Conservation (phyloP, 805 yeast species). For the Kodamaea nitidulidarum region DNA sequence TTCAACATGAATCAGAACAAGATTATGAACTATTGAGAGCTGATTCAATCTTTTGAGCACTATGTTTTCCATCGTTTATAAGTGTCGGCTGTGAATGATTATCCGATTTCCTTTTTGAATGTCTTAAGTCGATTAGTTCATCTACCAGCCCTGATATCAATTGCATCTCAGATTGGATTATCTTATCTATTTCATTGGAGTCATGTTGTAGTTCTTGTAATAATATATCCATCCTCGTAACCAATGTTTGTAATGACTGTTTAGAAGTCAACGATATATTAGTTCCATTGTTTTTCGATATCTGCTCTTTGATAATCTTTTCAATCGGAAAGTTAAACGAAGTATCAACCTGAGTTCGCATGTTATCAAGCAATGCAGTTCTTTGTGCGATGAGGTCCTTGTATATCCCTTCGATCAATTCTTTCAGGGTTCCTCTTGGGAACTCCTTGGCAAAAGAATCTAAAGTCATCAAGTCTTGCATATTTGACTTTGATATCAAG, state of each 20-base stretch:
- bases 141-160: constrained; percentile 18
- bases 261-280: constrained; percentile 1
- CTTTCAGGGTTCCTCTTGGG: constrained; percentile 10
- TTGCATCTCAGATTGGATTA: constrained; percentile 12
- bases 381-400: constrained; percentile 14
- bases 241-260: constrained; percentile 11
- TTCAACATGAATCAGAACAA: background rate
- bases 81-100: constrained; percentile 13
- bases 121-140: constrained; percentile 24
- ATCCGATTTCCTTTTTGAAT: constrained; percentile 13
- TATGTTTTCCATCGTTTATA: constrained; percentile 15
- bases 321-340: constrained; percentile 24
- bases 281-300: background rate
- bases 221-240: constrained; percentile 21
- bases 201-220: constrained; percentile 24
- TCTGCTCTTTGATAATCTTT: background rate
- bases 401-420: constrained; percentile 11
- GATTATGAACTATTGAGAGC: constrained; percentile 2
- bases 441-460: constrained; percentile 18
- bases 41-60: constrained; percentile 12
- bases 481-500: constrained; percentile 15
- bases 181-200: constrained; percentile 13
- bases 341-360: constrained; percentile 12
- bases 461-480: constrained; percentile 17
- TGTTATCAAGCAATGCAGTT: background rate